These are phyloP conservation scores for Arthrinium puccinioides DNA, from an alignment of 2,329 filamentous ascomycete genomes.

Conservation along the genomic window DNA sequence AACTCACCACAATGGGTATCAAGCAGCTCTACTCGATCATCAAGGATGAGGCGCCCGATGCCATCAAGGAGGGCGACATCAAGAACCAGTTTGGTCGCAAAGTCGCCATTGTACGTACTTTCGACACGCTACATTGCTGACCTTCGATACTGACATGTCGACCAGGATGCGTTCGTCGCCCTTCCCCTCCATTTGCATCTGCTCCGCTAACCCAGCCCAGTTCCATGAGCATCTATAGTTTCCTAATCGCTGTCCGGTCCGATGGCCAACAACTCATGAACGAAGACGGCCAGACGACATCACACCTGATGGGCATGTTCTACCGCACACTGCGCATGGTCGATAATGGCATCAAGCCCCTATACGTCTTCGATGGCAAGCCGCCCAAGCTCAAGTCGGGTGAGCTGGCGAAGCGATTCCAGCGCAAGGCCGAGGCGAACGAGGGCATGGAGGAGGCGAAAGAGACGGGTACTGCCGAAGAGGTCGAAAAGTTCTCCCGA, in stretches of 20 bases:
- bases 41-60: conserved; percentile 88
- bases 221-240: conserved; percentile 99
- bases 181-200: conserved; percentile 3
- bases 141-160: too few relatives aligned
- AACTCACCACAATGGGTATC: conserved; percentile 46
- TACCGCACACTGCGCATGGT: conserved; percentile 97
- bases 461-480: conserved; percentile 91
- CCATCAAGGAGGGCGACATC: conserved; percentile 94
- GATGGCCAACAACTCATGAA: conserved; percentile 95
- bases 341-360: conserved; percentile 96
- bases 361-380: conserved; percentile 96
- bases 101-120: conserved; percentile 76
- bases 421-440: conserved; percentile 86
- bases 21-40: conserved; percentile 75
- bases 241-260: conserved; percentile 93
- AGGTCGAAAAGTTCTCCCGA: conserved; percentile 96
- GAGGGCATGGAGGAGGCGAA: conserved; percentile 92
- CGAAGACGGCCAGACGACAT: conserved; percentile 93
- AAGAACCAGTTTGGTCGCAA: conserved; percentile 99
- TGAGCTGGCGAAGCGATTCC: conserved; percentile 91
- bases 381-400: conserved; percentile 97
- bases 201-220: conserved; percentile 28
- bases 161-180: conserved; percentile 51
- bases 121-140: conserved; percentile 9
- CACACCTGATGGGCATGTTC: conserved; percentile 98